Evolutionary conservation across 352 stramenopile species (phyloP).

Genomic region (Globisporangium echinulatum): DNA sequence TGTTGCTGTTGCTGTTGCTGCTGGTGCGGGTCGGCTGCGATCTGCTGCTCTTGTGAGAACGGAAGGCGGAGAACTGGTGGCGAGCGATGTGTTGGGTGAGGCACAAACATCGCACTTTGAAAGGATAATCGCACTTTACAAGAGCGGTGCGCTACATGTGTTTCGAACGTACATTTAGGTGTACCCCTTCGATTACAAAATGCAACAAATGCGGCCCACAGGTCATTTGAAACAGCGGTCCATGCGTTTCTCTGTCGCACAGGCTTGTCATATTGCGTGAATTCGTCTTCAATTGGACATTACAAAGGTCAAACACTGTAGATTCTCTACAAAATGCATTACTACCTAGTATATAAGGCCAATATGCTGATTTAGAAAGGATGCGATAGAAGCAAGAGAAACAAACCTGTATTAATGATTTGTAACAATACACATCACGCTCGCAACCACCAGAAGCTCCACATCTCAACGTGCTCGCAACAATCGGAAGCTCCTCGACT

Average conservation of each 20-base stretch:
- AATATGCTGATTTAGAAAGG: not conserved
- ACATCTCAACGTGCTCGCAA: not conserved
- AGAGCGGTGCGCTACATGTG: not conserved
- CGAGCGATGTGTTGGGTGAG: not conserved
- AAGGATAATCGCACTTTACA: conserved; percentile 6
- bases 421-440: no score
- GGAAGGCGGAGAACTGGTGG: not conserved
- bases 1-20: conserved; percentile 12
- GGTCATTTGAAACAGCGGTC: conserved; percentile 4
- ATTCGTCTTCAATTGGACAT: not conserved
- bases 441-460: no score
- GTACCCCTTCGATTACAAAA: no score
- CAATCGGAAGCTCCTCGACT: not conserved
- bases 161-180: no score
- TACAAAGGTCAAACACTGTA: not conserved
- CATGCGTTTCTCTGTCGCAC: conserved; percentile 1
- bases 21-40: not conserved
- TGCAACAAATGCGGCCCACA: conserved; percentile 1
- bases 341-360: not conserved
- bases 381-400: not conserved
- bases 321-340: not conserved
- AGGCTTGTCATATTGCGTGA: not conserved
- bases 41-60: conserved; percentile 3
- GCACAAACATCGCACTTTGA: not conserved
- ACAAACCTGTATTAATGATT: not conserved